Percentiles rank a stretch among this genome's conserved stretches.
These are phyloP conservation scores for Suaeda aralocaspica DNA, from an alignment of 148 eudicot species.

Conservation along the genomic window DNA sequence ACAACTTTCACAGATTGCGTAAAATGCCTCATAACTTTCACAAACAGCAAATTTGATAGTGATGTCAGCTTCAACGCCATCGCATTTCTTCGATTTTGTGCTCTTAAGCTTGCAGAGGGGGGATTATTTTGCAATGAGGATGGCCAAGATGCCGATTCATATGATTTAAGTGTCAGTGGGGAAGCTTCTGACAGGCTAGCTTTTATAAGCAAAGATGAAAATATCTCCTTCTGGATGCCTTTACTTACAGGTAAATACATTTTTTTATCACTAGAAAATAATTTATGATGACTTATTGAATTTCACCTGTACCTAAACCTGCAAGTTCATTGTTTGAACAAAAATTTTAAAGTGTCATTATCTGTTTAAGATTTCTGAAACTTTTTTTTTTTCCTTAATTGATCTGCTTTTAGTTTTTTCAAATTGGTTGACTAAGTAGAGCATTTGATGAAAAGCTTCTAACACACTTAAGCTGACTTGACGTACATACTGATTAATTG, in stretches of 20 bases:
- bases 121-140: conserved; percentile 68
- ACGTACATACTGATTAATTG: background rate
- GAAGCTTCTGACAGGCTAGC: conserved; percentile 45
- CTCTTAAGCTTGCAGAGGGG: conserved; percentile 96
- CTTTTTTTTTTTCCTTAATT: no score
- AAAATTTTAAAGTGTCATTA: background rate
- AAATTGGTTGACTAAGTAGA: background rate
- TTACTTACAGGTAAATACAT: conserved; percentile 70
- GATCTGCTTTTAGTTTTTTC: background rate
- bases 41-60: conserved; percentile 80
- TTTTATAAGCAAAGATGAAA: conserved; percentile 54
- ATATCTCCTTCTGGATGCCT: conserved; percentile 81
- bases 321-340: background rate
- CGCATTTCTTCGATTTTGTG: conserved; percentile 97
- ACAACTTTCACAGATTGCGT: conserved; percentile 91
- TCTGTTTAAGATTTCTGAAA: conserved; percentile 3
- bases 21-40: conserved; percentile 91
- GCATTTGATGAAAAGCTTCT: background rate
- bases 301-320: background rate
- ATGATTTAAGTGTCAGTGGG: conserved; percentile 30
- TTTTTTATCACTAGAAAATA: background rate
- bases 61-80: conserved; percentile 98
- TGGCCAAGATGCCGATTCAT: conserved; percentile 42
- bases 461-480: background rate
- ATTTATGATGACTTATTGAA: conserved; percentile 5